phyloP scores from a whole-genome alignment of 352 stramenopile species.

The Phytophthora fragariae region DNA sequence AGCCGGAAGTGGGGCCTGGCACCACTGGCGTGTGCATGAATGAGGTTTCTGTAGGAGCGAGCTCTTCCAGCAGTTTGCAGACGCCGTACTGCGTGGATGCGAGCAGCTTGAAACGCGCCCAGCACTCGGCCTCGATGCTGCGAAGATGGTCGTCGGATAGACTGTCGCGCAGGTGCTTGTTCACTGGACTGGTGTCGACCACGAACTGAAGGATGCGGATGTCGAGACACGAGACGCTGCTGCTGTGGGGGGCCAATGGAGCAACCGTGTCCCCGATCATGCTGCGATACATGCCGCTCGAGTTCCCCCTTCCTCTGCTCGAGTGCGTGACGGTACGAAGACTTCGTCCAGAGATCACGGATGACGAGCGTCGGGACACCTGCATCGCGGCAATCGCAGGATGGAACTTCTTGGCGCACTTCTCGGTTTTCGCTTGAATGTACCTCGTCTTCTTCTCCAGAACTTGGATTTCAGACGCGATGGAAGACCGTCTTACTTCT shows the following conservation, averaged over 20 bases:
- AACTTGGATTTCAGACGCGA: constrained; percentile 35
- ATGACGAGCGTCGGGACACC: constrained; percentile 20
- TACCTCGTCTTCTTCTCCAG: constrained; percentile 74
- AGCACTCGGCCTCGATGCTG: constrained; percentile 61
- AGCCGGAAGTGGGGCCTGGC: neutral
- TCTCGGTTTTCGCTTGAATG: constrained; percentile 56
- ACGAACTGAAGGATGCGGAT: constrained; percentile 56
- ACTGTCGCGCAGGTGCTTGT: constrained; percentile 51
- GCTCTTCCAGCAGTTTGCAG: constrained; percentile 41
- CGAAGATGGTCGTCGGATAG: constrained; percentile 51
- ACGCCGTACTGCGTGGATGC: constrained; percentile 43
- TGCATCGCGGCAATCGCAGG: constrained; percentile 21
- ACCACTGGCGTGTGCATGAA: neutral
- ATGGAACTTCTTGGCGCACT: constrained; percentile 43
- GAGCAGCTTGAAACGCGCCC: constrained; percentile 55
- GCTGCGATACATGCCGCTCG: constrained; percentile 25
- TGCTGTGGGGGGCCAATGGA: neutral
- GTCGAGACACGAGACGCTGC: neutral
- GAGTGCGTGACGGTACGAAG: constrained; percentile 19
- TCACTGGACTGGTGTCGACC: constrained; percentile 61
- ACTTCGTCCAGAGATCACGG: constrained; percentile 17
- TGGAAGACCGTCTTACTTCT: constrained; percentile 6
- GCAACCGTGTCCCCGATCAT: constrained; percentile 25
- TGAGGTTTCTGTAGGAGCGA: constrained; percentile 26
- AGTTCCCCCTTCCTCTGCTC: constrained; percentile 20